Base-by-base conservation (phyloP, 2,329 filamentous ascomycete genomes). In the Cercospora citrullina region DNA sequence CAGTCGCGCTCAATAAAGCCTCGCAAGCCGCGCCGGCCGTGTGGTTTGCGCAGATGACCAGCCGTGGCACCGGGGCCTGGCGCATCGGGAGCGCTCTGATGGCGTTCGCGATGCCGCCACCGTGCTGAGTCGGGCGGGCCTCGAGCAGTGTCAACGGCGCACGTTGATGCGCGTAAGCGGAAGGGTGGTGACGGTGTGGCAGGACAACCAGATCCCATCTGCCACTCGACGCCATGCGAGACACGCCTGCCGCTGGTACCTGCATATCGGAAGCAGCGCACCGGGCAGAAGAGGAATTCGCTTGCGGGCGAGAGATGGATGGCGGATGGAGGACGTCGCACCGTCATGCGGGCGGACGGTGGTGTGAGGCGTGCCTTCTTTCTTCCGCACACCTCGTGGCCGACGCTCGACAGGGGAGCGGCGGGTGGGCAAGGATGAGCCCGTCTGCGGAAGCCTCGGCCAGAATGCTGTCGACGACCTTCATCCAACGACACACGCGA, bases 21-120 rank as follows among this genome's bases (percentile, higher is more conserved):
- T 33, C 53, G 4, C n/a, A 48, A 60, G 53, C 26, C 16, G 64
- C 60, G 33, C 65, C 65, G 42, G 55, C 48, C 30, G 28, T 21
- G 55, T 57, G 65, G 65, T 28, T 30, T 59, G 58, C 28, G 58
- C 65, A 60, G 60, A 31, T 60, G 65, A 67, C 18, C 53, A 59
- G 65, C 65, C 65, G 63, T 55, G 39, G 61, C 53, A 23, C 28
- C 18, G 65, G 65, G 16, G 51, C 28, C 14, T 53, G 48, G 48
- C 18, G 18, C 18, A 53, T 26, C 28, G 33, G 53, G 42, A 55
- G 6, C 59, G 65, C 36, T 33, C 58, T 55, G 59, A 53, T 42
- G 42, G 64, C 57, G 39, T 7, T n/a, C 21, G 23, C 57, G 60
- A 23, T n/a, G 30, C 30, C 42, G 42, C 51, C 33, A 33, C 23